Conservation (phyloP, 2,329 filamentous ascomycete species). For the Botrytis cinerea region DNA sequence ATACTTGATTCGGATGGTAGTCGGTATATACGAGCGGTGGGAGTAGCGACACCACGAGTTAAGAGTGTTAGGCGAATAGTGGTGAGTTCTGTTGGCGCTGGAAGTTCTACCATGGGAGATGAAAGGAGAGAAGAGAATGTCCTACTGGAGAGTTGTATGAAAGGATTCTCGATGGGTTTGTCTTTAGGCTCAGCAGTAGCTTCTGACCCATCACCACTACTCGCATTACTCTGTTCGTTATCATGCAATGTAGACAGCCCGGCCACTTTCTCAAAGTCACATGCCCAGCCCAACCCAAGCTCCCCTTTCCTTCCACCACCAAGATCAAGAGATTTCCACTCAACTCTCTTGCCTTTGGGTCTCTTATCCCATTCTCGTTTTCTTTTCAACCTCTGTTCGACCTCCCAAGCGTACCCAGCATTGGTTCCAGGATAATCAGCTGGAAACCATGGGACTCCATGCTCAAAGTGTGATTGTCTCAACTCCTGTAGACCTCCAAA, state of each 20-base stretch:
- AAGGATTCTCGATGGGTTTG: slow-evolving; percentile 18
- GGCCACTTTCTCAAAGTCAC: slow-evolving; percentile 68
- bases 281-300: slow-evolving; percentile 77
- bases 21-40: slow-evolving; percentile 82
- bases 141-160: slow-evolving; percentile 31
- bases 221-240: slow-evolving; percentile 21
- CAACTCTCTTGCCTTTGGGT: slow-evolving; percentile 78
- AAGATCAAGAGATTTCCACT: slow-evolving; percentile 74
- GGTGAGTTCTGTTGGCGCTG: slow-evolving; percentile 49
- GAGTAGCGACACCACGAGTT: slow-evolving; percentile 67
- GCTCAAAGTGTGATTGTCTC: slow-evolving; percentile 80
- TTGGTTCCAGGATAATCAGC: slow-evolving; percentile 78
- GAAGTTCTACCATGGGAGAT: slow-evolving; percentile 30
- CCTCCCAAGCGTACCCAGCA: slow-evolving; percentile 78
- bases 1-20: slow-evolving; percentile 51
- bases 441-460: slow-evolving; percentile 78
- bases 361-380: slow-evolving; percentile 70
- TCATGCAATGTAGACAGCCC: slow-evolving; percentile 21
- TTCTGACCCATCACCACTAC: not conserved
- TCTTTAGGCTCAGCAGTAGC: not conserved
- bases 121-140: slow-evolving; percentile 35
- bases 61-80: slow-evolving; percentile 68
- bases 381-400: slow-evolving; percentile 60
- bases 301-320: slow-evolving; percentile 77
- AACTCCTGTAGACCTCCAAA: slow-evolving; percentile 82